Evolutionary conservation across 108 stramenopile genomes (phyloP), one percentile per base, ranked within the genome.

Genomic region (Mediolabrus comicus): DNA sequence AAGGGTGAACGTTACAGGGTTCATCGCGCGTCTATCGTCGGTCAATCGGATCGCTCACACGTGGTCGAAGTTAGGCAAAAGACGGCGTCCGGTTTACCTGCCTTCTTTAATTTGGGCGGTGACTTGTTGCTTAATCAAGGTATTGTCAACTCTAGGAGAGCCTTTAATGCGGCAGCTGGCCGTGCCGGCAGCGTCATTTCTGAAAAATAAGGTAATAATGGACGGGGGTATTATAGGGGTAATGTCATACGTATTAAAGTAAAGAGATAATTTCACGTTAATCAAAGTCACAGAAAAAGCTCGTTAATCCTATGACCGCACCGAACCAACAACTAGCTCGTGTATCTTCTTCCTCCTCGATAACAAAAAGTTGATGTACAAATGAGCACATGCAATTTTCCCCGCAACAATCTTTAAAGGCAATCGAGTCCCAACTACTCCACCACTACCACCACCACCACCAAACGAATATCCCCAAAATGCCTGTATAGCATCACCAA

Each of bases 311-410:
- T 43, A 43, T n/a, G 41, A 43, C 0, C 87, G 87, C 3, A 90
- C 72, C 17, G 74, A 69, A 25, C 67, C 66, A 24, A 71, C 54
- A 3, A 67, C 78, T 19, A 87, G 67, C 9, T 78, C 55, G 5
- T 62, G 28, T 16, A 88, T 84, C 41, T 84, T 91, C 16, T 35
- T 76, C 53, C 79, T 83, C 57, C 87, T 79, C 25, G 77, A 65
- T 62, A 72, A 73, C 49, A 94, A 72, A 66, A 88, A 94, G 32
- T 90, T 86, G 22, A 88, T n/a, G 53, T 90, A 91, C 19, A 94
- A 65, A 46, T 86, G 80, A 35, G 90, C 76, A 60, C 90, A 89
- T 12, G 61, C 53, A 34, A 69, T 57, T 39, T 74, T 77, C 29
- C 75, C 75, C 64, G 60, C n/a, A 4, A 77, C 69, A 51, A 58